phyloP scores from a whole-genome alignment of 169 alveolate genomes.

The Plasmodium malariae region DNA sequence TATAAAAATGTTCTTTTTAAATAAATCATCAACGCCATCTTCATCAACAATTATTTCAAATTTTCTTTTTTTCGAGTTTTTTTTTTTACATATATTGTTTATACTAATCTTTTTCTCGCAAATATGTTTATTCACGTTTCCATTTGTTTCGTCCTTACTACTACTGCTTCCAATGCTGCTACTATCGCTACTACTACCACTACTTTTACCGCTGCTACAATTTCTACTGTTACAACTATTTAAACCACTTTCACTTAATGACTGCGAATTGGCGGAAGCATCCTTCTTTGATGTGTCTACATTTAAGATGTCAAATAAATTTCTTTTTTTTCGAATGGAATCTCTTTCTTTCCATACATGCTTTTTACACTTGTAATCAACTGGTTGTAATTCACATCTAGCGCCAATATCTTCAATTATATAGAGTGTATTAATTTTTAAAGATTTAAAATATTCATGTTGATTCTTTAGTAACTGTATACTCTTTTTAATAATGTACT shows the following conservation, averaged over 20 bases:
- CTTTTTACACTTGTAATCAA: constrained; percentile 70
- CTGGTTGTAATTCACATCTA: constrained; percentile 68
- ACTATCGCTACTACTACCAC: neutral
- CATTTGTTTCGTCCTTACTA: neutral
- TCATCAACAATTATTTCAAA: constrained; percentile 72
- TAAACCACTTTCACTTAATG: neutral
- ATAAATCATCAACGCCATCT: constrained; percentile 70
- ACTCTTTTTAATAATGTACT: constrained; percentile 68
- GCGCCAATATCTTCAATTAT: constrained; percentile 77
- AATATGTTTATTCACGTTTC: constrained; percentile 1
- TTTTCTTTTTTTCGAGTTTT: constrained; percentile 24
- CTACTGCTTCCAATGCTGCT: neutral
- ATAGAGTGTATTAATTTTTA: constrained; percentile 68
- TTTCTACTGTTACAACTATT: neutral
- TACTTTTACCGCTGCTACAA: neutral
- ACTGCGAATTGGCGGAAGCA: neutral
- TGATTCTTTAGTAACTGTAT: constrained; percentile 62
- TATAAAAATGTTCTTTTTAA: constrained; percentile 74
- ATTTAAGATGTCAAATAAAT: constrained; percentile 63
- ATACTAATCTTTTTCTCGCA: constrained; percentile 8
- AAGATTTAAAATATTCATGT: constrained; percentile 70
- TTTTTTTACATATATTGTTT: constrained; percentile 41
- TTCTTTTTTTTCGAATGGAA: constrained; percentile 51
- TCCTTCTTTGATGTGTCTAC: constrained; percentile 17
- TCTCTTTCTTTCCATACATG: constrained; percentile 78